Evolutionary conservation across 805 yeast species (phyloP).

Genomic region (Wickerhamiella galacta): DNA sequence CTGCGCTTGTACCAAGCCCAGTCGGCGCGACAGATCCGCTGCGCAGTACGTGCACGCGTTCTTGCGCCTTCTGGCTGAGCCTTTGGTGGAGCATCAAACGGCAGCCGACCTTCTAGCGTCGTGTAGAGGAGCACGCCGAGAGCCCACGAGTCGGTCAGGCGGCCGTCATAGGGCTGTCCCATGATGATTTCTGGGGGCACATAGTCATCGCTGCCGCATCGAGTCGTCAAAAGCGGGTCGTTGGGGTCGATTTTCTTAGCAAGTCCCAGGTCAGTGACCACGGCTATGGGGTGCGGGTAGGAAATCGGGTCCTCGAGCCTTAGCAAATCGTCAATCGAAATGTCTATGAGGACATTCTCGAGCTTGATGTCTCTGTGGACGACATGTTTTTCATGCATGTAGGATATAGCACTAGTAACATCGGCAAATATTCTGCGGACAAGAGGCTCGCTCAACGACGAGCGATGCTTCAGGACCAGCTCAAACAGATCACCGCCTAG

Average conservation of each 20-base stretch:
- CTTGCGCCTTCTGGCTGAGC: conserved; percentile 16
- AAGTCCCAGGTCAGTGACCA: conserved; percentile 77
- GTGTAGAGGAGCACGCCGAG: conserved; percentile 82
- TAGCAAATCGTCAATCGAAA: conserved; percentile 23
- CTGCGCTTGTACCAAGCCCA: conserved; percentile 66
- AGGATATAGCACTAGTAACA: conserved; percentile 47
- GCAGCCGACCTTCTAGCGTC: conserved; percentile 68
- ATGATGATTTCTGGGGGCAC: conserved; percentile 86
- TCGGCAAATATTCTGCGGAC: conserved; percentile 55
- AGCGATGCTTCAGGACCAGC: conserved; percentile 32
- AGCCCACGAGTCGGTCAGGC: conserved; percentile 87
- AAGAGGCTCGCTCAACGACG: conserved; percentile 30
- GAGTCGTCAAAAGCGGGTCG: conserved; percentile 52
- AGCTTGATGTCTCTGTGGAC: conserved; percentile 87
- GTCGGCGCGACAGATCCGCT: conserved; percentile 78
- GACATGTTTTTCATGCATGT: conserved; percentile 48
- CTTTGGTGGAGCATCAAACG: conserved; percentile 68
- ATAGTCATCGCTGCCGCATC: conserved; percentile 95
- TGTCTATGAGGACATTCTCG: conserved; percentile 51
- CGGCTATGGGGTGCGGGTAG: conserved; percentile 28
- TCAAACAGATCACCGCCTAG: conserved; percentile 75
- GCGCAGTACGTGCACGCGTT: conserved; percentile 47
- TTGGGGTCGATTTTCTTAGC: conserved; percentile 49
- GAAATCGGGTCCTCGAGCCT: conserved; percentile 10
- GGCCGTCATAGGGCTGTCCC: conserved; percentile 85